phyloP scores from a whole-genome alignment of 495 filamentous ascomycete genomes.

The Haplographium delicatum region DNA sequence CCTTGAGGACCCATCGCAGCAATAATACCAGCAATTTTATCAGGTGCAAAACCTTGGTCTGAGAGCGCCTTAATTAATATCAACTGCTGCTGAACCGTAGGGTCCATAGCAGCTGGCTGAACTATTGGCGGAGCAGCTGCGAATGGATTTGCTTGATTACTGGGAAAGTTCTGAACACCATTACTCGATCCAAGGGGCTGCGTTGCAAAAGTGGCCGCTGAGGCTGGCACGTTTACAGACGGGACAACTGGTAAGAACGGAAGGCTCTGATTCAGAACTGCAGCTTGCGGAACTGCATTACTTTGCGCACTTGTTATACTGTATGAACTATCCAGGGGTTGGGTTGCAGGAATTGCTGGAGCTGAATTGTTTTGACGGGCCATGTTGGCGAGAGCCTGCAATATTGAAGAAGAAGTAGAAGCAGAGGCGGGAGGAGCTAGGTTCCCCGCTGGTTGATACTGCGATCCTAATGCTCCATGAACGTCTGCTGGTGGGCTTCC shows the following conservation, averaged over 20 bases:
- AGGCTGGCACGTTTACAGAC: constrained; percentile 55
- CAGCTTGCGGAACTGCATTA: constrained; percentile 27
- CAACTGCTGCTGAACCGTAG: constrained; percentile 56
- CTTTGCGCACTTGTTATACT: constrained; percentile 50
- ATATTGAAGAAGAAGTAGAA: constrained; percentile 62
- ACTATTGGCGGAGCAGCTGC: constrained; percentile 38
- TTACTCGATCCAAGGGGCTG: constrained; percentile 42
- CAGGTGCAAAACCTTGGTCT: constrained; percentile 53
- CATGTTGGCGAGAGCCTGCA: constrained; percentile 81
- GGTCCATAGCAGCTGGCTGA: constrained; percentile 28
- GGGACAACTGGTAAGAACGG: constrained; percentile 25
- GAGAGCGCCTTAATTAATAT: constrained; percentile 51
- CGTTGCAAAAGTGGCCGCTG: constrained; percentile 44
- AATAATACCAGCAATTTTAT: constrained; percentile 55
- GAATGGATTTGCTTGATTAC: constrained; percentile 35
- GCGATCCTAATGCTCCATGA: constrained; percentile 35
- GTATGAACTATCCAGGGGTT: constrained; percentile 46
- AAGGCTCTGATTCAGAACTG: constrained; percentile 21
- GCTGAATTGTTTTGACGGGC: constrained; percentile 70
- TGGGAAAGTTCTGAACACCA: constrained; percentile 34
- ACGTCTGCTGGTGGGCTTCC: constrained; percentile 67
- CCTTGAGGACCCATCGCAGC: constrained; percentile 25
- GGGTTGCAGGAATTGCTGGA: constrained; percentile 45
- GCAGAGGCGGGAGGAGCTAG: constrained; percentile 32
- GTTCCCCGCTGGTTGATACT: constrained; percentile 28